These are phyloP conservation scores for Grosmannia huntii DNA, from an alignment of 2,329 filamentous ascomycete species.

Conservation along the genomic window DNA sequence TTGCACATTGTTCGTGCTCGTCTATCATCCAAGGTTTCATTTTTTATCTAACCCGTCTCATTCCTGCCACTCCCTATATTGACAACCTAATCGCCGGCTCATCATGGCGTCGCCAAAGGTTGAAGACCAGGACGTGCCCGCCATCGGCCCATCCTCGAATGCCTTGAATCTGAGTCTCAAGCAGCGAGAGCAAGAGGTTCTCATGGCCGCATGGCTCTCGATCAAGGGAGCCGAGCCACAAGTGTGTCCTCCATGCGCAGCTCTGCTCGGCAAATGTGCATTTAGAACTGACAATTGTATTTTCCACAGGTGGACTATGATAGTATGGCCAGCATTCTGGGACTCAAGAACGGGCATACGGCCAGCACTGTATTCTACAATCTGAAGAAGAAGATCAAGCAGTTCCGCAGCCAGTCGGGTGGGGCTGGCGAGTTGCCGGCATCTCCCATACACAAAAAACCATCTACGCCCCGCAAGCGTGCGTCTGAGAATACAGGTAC, in stretches of 20 bases:
- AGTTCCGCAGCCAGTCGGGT: not conserved
- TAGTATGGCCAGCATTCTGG: slow-evolving; percentile 4
- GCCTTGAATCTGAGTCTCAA: not conserved
- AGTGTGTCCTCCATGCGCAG: not conserved
- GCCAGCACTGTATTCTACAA: slow-evolving; percentile 7
- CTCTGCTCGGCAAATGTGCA: not conserved
- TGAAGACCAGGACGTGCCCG: not conserved
- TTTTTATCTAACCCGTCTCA: no score
- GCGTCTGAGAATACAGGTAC: not conserved
- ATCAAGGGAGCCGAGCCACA: slow-evolving; percentile 10
- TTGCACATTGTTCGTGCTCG: no score
- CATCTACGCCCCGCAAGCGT: slow-evolving; percentile 4
- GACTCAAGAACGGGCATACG: slow-evolving; percentile 7
- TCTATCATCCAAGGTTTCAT: no score
- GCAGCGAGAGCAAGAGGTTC: slow-evolving; percentile 8
- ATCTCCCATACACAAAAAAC: not conserved
- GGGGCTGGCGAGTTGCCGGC: not conserved
- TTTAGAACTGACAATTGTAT: not conserved
- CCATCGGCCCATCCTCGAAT: not conserved
- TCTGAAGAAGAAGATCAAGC: slow-evolving; percentile 8
- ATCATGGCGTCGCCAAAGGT: not conserved
- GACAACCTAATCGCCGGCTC: not conserved
- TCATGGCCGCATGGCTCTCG: slow-evolving; percentile 9
- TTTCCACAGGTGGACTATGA: slow-evolving; percentile 7
- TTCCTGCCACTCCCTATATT: not conserved